phyloP scores from a whole-genome alignment of 352 stramenopile species.

The Blastocystis sp. region DNA sequence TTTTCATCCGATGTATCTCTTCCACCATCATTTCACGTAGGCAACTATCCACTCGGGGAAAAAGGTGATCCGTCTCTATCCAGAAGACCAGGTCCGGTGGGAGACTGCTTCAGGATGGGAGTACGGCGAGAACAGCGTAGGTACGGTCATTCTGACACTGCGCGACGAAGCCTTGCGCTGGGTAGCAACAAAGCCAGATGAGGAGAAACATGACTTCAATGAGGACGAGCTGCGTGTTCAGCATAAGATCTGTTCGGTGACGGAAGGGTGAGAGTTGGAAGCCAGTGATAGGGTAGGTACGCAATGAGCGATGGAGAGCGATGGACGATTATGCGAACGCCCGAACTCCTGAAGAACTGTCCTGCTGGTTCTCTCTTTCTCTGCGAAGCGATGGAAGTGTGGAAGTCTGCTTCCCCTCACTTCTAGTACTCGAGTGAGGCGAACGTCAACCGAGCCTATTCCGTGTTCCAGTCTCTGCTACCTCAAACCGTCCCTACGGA shows the following conservation, averaged over 20 bases:
- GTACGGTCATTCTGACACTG: background rate
- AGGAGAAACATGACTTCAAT: background rate
- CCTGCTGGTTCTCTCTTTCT: background rate
- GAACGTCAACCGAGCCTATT: background rate
- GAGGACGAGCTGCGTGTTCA: background rate
- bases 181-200: background rate
- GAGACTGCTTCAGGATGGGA: background rate
- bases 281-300: background rate
- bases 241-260: background rate
- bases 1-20: background rate
- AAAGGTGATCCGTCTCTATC: background rate
- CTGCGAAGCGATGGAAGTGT: conserved; percentile 28
- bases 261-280: background rate
- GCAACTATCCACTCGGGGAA: background rate
- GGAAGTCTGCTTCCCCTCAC: background rate
- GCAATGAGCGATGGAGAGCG: conserved; percentile 2
- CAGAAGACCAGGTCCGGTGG: background rate
- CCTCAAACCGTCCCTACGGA: background rate
- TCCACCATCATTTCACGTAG: background rate
- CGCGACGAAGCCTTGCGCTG: background rate
- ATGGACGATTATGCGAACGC: background rate
- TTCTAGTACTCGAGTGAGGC: conserved; percentile 2
- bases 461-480: background rate
- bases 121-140: background rate
- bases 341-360: background rate